Evolutionary conservation across 2,329 filamentous ascomycete genomes (phyloP).

Genomic region (Fusarium musae): DNA sequence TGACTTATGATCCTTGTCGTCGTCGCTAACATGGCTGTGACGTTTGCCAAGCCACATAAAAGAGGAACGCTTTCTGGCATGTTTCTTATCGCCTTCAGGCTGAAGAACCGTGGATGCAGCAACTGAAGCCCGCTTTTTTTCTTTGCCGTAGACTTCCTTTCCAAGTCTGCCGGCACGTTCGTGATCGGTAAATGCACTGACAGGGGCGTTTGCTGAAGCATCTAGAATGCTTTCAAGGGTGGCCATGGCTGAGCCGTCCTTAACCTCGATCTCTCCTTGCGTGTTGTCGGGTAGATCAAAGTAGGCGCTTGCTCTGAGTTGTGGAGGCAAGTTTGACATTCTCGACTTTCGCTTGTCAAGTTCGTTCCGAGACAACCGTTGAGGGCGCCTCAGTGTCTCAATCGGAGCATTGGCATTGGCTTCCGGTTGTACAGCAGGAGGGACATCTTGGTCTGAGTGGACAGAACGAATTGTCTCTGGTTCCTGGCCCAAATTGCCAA

Average conservation of each 20-base stretch:
- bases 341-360: conserved; percentile 50
- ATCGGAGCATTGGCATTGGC: conserved; percentile 26
- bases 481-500: conserved; percentile 32
- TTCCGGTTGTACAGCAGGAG: conserved; percentile 27
- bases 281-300: conserved; percentile 76
- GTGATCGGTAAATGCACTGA: conserved; percentile 92
- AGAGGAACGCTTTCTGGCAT: conserved; percentile 59
- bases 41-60: conserved; percentile 60
- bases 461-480: conserved; percentile 30
- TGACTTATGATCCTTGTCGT: conserved; percentile 40
- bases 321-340: conserved; percentile 72
- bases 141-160: conserved; percentile 76
- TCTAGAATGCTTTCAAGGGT: conserved; percentile 93
- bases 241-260: conserved; percentile 84
- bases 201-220: conserved; percentile 87
- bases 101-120: conserved; percentile 43
- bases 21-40: conserved; percentile 46
- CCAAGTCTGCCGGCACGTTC: conserved; percentile 81
- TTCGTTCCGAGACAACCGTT: conserved; percentile 48
- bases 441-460: conserved; percentile 26
- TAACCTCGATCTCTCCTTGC: conserved; percentile 64
- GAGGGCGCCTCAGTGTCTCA: conserved; percentile 48
- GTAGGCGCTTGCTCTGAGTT: conserved; percentile 89
- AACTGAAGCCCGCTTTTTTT: conserved; percentile 61
- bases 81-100: conserved; percentile 37